Evolutionary conservation across 495 filamentous ascomycete genomes (phyloP), one percentile per base, ranked within the genome.

Genomic region (Xylaria intraflava): DNA sequence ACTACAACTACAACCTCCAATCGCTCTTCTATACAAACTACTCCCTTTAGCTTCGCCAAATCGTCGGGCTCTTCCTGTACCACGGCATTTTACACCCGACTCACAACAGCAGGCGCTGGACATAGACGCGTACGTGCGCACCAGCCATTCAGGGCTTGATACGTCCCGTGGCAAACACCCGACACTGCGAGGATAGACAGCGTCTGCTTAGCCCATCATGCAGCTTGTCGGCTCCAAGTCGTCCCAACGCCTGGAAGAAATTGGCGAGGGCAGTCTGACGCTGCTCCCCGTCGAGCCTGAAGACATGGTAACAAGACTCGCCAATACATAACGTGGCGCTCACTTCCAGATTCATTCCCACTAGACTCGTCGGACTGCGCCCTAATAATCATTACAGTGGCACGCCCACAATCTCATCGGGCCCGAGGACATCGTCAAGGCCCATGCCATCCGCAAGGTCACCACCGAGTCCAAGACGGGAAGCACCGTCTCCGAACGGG

Each of bases 331-430:
- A 16, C n/a, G n/a, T n/a, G n/a, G n/a, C n/a, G n/a, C n/a, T 38
- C 14, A 38, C 5, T 11, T 19, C 14, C 7, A 33, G 31, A 7
- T 7, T 7, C 14, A 33, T 38, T 17, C 4, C 27, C 14, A 5
- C 38, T 46, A 30, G 33, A n/a, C 26, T 12, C 42, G 12, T 51
- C 45, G 30, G 19, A 14, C 22, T 1, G 14, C 6, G 35, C 11
- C 0, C 19, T 47, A 9, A 41, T 33, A 41, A 10, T 41, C 16
- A 38, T 10, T 8, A 36, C 35, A 93, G 88, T 98, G 93, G 93
- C 91, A 96, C 64, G 86, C 87, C 66, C 91, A 96, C 78, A 98
- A 98, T 72, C 79, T 98, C 33, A 92, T 98, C 67, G 81, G 83
- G 11, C 80, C 83, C 22, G 78, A 73, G 33, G 94, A 98, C 59